phyloP scores from a whole-genome alignment of 2,329 filamentous ascomycete genomes.

The Thelonectria blattea region DNA sequence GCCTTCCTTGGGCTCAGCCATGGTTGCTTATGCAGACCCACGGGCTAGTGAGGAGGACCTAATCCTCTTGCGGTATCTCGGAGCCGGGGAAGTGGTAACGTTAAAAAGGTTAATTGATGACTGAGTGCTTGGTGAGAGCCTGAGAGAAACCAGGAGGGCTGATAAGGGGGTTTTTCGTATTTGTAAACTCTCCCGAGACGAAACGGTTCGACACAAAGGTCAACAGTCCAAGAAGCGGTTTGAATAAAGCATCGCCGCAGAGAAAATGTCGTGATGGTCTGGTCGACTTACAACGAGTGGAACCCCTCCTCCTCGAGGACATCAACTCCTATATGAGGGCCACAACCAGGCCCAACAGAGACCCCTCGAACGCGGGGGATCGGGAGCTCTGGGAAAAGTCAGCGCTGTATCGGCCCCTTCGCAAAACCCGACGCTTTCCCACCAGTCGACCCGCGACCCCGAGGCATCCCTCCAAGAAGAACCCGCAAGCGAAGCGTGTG shows the following conservation, averaged over 20 bases:
- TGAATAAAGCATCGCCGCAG: not conserved
- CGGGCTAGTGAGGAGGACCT: not conserved
- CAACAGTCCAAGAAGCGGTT: not conserved
- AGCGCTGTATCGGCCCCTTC: constrained; percentile 20
- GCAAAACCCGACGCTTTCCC: constrained; percentile 13
- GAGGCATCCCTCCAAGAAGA: constrained; percentile 2
- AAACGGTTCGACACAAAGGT: not conserved
- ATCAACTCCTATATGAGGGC: constrained; percentile 12
- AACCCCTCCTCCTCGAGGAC: not conserved
- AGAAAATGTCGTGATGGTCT: not conserved
- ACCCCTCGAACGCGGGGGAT: constrained; percentile 1
- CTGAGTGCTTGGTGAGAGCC: not conserved
- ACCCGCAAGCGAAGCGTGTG: constrained; percentile 6
- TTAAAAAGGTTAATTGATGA: not conserved
- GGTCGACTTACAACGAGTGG: not conserved
- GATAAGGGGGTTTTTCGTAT: not conserved
- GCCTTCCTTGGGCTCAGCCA: constrained; percentile 5
- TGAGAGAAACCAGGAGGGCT: too few relatives aligned
- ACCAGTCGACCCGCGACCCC: not conserved
- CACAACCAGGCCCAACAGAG: not conserved
- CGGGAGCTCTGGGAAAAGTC: constrained; percentile 3
- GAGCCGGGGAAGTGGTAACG: not conserved
- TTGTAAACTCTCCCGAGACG: not conserved
- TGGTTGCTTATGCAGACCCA: constrained; percentile 4
- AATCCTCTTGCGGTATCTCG: not conserved